Conservation (phyloP, 306 rosid genomes). For the Rubus idaeus region DNA sequence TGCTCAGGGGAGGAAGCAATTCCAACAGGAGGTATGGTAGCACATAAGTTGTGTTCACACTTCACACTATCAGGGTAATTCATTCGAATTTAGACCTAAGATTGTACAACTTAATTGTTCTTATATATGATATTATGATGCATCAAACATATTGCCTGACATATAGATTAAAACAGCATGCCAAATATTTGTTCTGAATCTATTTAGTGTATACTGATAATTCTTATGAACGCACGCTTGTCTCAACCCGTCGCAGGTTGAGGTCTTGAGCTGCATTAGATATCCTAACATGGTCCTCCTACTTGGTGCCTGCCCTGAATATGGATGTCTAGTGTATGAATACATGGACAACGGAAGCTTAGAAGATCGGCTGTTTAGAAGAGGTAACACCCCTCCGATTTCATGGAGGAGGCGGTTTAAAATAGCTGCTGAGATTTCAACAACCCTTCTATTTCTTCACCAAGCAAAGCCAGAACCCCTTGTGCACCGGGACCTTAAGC, state of each 20-base stretch:
- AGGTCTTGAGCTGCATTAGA: constrained; percentile 77
- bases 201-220: background rate
- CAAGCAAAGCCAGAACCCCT: constrained; percentile 94
- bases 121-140: background rate
- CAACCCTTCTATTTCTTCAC: constrained; percentile 91
- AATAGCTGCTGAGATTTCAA: constrained; percentile 84
- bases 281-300: constrained; percentile 98
- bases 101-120: too few relatives aligned
- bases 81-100: too few relatives aligned
- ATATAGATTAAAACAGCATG: background rate
- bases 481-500: constrained; percentile 94
- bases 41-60: too few relatives aligned
- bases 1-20: constrained; percentile 87
- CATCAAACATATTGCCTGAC: background rate
- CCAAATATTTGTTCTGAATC: background rate
- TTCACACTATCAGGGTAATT: too few relatives aligned
- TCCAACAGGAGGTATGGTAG: constrained; percentile 73
- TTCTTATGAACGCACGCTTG: background rate
- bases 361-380: constrained; percentile 71
- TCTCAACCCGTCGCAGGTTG: constrained; percentile 49
- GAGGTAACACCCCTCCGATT: constrained; percentile 60
- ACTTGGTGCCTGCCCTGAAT: constrained; percentile 94
- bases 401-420: constrained; percentile 74
- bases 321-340: constrained; percentile 92
- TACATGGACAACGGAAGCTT: constrained; percentile 88